Conservation (phyloP, 2,329 filamentous ascomycete genomes). For the Epichloe hybrida region DNA sequence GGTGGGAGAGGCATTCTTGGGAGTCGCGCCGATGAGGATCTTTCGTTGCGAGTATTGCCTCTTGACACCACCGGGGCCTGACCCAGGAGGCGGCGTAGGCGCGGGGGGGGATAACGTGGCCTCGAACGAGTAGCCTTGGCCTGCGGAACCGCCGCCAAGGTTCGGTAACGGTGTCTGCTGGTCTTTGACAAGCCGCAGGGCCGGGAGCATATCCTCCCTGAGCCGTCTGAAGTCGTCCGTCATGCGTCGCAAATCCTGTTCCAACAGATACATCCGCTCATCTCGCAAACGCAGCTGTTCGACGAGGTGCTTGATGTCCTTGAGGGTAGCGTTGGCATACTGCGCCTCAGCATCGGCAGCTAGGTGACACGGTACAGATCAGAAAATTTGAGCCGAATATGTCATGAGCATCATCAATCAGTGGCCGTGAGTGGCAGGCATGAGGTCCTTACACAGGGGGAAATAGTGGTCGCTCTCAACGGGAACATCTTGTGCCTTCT, state of each 20-base stretch:
- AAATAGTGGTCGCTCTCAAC: slow-evolving; percentile 90
- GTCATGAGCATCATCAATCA: no score
- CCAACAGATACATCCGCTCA: slow-evolving; percentile 72
- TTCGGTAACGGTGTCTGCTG: slow-evolving; percentile 73
- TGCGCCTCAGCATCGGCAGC: slow-evolving; percentile 81
- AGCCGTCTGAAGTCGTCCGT: slow-evolving; percentile 80
- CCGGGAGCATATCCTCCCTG: slow-evolving; percentile 86
- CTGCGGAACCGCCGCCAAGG: slow-evolving; percentile 16
- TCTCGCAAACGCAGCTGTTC: slow-evolving; percentile 82
- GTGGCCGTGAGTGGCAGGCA: neutral
- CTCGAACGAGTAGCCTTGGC: slow-evolving; percentile 37
- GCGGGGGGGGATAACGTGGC: slow-evolving; percentile 35
- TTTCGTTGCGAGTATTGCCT: slow-evolving; percentile 66
- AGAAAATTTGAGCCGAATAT: slow-evolving; percentile 1
- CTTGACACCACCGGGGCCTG: slow-evolving; percentile 41
- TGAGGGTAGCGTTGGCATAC: slow-evolving; percentile 77
- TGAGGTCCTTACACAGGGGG: slow-evolving; percentile 56
- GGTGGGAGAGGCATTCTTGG: slow-evolving; percentile 67
- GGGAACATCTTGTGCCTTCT: slow-evolving; percentile 82
- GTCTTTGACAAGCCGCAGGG: slow-evolving; percentile 84
- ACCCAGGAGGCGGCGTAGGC: slow-evolving; percentile 39
- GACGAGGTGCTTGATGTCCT: slow-evolving; percentile 84
- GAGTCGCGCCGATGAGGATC: slow-evolving; percentile 54
- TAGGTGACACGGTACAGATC: slow-evolving; percentile 24
- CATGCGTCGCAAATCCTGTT: slow-evolving; percentile 70